Conservation (phyloP, 2,329 filamentous ascomycete species). For the Trichophyton simii region DNA sequence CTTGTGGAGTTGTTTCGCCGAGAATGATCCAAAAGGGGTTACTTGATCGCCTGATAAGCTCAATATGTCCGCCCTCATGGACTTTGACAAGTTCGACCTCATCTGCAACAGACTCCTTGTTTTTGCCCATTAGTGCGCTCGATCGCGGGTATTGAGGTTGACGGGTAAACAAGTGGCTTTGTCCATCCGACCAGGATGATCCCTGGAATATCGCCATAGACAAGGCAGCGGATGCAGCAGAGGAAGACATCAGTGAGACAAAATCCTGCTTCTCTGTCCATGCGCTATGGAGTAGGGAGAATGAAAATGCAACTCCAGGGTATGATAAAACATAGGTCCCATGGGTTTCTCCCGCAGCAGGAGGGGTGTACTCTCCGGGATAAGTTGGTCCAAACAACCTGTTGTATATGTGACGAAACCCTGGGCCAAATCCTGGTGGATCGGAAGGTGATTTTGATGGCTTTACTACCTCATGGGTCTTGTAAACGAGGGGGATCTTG, state of each 20-base stretch:
- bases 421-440: slow-evolving; percentile 44
- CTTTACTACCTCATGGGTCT: slow-evolving; percentile 65
- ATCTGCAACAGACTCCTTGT: slow-evolving; percentile 69
- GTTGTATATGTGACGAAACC: slow-evolving; percentile 82
- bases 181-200: slow-evolving; percentile 76
- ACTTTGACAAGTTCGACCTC: slow-evolving; percentile 74
- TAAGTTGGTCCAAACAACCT: slow-evolving; percentile 88
- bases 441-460: slow-evolving; percentile 24
- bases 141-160: slow-evolving; percentile 61
- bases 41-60: slow-evolving; percentile 60
- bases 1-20: slow-evolving; percentile 81
- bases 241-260: slow-evolving; percentile 70
- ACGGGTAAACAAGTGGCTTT: slow-evolving; percentile 63
- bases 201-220: slow-evolving; percentile 89
- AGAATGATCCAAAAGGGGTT: slow-evolving; percentile 59
- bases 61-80: slow-evolving; percentile 63
- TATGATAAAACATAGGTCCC: slow-evolving; percentile 88
- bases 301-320: slow-evolving; percentile 86
- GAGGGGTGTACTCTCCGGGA: slow-evolving; percentile 76
- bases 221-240: slow-evolving; percentile 60
- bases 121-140: slow-evolving; percentile 54
- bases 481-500: slow-evolving; percentile 72
- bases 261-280: slow-evolving; percentile 69
- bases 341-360: slow-evolving; percentile 40
- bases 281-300: slow-evolving; percentile 59